phyloP scores from a whole-genome alignment of 495 filamentous ascomycete genomes.

The Lindgomyces ingoldianus region DNA sequence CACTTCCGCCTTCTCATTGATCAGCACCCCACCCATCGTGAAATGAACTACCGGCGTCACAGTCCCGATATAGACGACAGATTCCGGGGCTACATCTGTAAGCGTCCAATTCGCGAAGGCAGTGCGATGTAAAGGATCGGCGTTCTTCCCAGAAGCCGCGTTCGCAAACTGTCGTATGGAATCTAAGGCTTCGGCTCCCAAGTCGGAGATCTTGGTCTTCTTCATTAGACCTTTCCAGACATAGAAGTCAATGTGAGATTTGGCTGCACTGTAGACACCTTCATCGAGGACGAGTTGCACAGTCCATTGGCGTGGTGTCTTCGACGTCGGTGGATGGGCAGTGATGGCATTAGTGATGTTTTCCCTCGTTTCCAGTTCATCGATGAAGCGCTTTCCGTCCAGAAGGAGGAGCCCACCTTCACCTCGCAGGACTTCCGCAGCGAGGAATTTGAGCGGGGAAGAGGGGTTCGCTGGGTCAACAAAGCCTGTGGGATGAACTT shows the following conservation, averaged over 20 bases:
- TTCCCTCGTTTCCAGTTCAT: conserved; percentile 60
- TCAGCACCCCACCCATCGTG: conserved; percentile 59
- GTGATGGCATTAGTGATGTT: conserved; percentile 54
- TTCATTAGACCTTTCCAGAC: conserved; percentile 57
- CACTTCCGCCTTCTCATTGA: conserved; percentile 50
- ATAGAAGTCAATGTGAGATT: conserved; percentile 60
- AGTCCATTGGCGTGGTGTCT: conserved; percentile 53
- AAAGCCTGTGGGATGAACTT: conserved; percentile 70
- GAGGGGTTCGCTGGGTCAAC: conserved; percentile 59
- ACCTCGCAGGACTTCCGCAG: conserved; percentile 60
- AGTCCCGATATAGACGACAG: conserved; percentile 55
- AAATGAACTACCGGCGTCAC: conserved; percentile 65
- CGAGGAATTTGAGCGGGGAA: conserved; percentile 57
- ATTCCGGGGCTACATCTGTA: conserved; percentile 47
- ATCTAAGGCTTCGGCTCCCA: conserved; percentile 45
- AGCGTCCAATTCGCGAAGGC: conserved; percentile 60
- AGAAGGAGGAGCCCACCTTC: conserved; percentile 58
- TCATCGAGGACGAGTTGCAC: conserved; percentile 59
- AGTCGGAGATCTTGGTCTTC: conserved; percentile 54
- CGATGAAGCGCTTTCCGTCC: conserved; percentile 54
- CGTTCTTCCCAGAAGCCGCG: conserved; percentile 41
- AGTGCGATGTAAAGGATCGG: conserved; percentile 49
- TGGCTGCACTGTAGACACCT: conserved; percentile 53
- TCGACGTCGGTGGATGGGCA: conserved; percentile 37
- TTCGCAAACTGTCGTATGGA: conserved; percentile 53